These are phyloP conservation scores for Barnettozyma siamensis DNA, from an alignment of 805 yeast species.

Conservation along the genomic window DNA sequence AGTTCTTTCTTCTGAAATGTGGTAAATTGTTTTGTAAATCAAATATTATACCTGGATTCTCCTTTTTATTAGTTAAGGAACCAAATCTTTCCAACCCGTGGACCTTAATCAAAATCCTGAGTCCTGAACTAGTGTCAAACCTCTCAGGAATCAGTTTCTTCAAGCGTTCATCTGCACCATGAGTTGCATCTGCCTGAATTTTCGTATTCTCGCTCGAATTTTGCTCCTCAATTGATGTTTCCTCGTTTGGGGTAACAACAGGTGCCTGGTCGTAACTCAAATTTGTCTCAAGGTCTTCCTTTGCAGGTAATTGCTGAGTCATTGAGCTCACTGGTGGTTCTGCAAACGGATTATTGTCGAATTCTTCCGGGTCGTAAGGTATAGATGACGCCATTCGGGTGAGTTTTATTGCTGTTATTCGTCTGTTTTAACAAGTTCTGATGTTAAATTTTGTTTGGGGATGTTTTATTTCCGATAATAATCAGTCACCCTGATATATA, in stretches of 20 bases:
- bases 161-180: slow-evolving; percentile 3
- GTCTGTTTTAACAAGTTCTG: background rate
- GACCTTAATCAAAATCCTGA: slow-evolving; percentile 49
- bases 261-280: background rate
- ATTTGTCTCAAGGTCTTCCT: slow-evolving; percentile 7
- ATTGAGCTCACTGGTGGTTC: slow-evolving; percentile 29
- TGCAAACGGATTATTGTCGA: slow-evolving; percentile 59
- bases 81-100: slow-evolving; percentile 66
- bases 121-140: slow-evolving; percentile 23
- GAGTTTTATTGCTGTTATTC: background rate
- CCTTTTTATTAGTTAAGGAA: slow-evolving; percentile 44
- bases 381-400: slow-evolving; percentile 37
- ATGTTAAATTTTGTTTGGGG: background rate
- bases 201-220: background rate
- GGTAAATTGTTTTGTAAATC: slow-evolving; percentile 68
- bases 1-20: slow-evolving; percentile 62
- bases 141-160: slow-evolving; percentile 23
- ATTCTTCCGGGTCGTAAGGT: slow-evolving; percentile 49
- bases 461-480: background rate
- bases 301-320: slow-evolving; percentile 8
- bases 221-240: background rate
- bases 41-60: slow-evolving; percentile 75
- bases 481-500: background rate
- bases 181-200: background rate
- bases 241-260: background rate